A percentile compares a stretch with the other conserved stretches of the same genome.
phyloP scores from a whole-genome alignment of 495 filamentous ascomycete genomes.

The Penicillium mononematosum region DNA sequence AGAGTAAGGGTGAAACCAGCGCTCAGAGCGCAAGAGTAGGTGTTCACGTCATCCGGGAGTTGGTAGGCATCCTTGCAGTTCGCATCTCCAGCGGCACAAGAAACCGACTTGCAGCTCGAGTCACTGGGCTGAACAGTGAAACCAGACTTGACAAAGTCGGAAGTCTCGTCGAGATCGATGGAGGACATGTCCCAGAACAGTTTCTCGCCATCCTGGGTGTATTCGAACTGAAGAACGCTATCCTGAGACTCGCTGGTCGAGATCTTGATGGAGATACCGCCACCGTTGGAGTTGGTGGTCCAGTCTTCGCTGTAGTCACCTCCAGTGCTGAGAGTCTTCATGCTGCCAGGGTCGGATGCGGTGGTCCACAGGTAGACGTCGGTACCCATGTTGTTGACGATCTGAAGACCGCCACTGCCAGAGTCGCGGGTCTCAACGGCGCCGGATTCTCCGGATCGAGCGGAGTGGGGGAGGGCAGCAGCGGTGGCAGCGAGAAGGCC shows the following conservation, averaged over 20 bases:
- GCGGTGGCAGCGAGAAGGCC: conserved; percentile 25
- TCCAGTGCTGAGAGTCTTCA: conserved; percentile 40
- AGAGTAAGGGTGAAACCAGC: conserved; percentile 30
- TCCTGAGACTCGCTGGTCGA: conserved; percentile 32
- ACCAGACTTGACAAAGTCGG: conserved; percentile 23
- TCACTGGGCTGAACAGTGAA: conserved; percentile 26
- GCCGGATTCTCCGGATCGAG: conserved; percentile 12
- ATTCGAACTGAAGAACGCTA: conserved; percentile 45
- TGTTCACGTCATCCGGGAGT: conserved; percentile 36
- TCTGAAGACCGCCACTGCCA: conserved; percentile 27
- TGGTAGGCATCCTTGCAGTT: conserved; percentile 34
- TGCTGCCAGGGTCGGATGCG: conserved; percentile 33
- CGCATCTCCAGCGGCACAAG: conserved; percentile 27
- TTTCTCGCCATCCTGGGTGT: conserved; percentile 23
- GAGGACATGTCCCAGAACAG: conserved; percentile 40
- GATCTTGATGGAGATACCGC: conserved; percentile 50
- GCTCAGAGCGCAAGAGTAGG: conserved; percentile 27
- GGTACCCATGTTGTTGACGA: conserved; percentile 38
- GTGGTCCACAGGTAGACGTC: conserved; percentile 48
- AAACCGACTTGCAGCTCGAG: conserved; percentile 26
- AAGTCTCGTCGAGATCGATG: conserved; percentile 28
- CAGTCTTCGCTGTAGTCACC: conserved; percentile 38
- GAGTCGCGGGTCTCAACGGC: conserved; percentile 15
- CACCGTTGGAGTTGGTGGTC: conserved; percentile 42
- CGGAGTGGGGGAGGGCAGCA: conserved; percentile 20